Base-by-base conservation (phyloP, 129 eudicot species). In the Centella asiatica region DNA sequence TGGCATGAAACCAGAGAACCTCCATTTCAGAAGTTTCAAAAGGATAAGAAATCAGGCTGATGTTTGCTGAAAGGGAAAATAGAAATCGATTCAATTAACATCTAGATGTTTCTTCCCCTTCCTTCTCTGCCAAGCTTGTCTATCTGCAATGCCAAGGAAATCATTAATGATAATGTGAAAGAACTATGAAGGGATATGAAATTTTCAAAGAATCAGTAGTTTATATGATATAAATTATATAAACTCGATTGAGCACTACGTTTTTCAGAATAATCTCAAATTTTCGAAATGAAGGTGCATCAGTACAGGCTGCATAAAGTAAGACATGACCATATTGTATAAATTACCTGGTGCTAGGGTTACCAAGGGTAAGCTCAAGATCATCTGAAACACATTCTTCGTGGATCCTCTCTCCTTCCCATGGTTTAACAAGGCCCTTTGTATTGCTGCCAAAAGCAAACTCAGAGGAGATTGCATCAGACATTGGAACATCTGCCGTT, bases 351-450 rank as follows among this genome's bases (percentile, higher is more conserved):
- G 93, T 86, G 65, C 78, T 72, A 37, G 94, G 81, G 56, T 80
- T 86, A 67, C 97, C 97, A 33, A 90, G 97, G 39, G 97, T 90
- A 65, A 90, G 95, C 70, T 86, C 90, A 29, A 90, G 94, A 71
- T 90, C 95, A 71, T 90, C 95, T 1, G 97, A 76, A 33, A 78
- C 85, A 32, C 95, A 83, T 69, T 90, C 97, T 49, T 90, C 97
- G 20, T 90, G 97, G 52, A 90, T 90, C 65, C 81, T 84, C 72
- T 90, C 97, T 22, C 97, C 97, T 79, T 90, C 90, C 97, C 97
- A 90, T 4, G 97, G 78, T 69, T 90, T 90, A 39, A 86, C 97
- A 31, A 84, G 49, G 24, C 82, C 87, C 23, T 25, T 72, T 20
- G 47, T 53, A 42, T 71, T 73, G 70, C 79, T 79, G 8, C 97